A percentile compares a stretch with the other conserved stretches of the same genome.
Evolutionary conservation across 2,329 filamentous ascomycete species (phyloP).

Genomic region (Diaporthe longicolla): DNA sequence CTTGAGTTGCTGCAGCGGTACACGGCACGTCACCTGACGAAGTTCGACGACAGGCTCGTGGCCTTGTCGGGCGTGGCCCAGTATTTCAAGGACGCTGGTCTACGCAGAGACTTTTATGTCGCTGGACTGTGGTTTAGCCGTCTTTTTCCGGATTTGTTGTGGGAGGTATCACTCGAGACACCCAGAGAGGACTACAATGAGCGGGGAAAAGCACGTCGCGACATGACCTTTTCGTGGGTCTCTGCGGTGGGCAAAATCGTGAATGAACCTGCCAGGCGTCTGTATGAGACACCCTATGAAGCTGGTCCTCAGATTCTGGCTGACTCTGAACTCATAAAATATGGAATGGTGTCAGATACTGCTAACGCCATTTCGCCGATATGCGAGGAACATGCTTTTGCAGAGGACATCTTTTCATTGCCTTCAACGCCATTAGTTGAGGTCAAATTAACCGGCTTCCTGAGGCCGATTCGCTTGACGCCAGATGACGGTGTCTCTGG

Average conservation of each 20-base stretch:
- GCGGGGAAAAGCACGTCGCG: too few species aligned
- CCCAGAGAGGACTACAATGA: neutral
- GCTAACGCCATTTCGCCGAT: neutral
- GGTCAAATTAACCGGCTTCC: neutral
- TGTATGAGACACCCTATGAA: too few species aligned
- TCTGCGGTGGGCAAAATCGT: neutral
- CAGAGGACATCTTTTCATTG: conserved; percentile 4
- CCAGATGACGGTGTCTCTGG: neutral
- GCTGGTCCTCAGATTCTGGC: neutral
- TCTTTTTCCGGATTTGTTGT: neutral
- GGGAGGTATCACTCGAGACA: neutral
- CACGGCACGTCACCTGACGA: neutral
- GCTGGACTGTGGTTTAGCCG: neutral
- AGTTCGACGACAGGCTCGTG: neutral
- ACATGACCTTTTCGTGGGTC: conserved; percentile 17
- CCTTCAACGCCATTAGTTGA: neutral
- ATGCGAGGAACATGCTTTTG: neutral
- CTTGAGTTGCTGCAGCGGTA: neutral
- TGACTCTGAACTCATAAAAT: neutral
- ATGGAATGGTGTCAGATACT: neutral
- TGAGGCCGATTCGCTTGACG: neutral
- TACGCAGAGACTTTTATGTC: neutral
- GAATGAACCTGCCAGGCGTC: neutral
- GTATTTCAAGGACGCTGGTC: neutral
- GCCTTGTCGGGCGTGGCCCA: conserved; percentile 12